Conservation (phyloP, 148 eudicot genomes). For the Rheum nobile region DNA sequence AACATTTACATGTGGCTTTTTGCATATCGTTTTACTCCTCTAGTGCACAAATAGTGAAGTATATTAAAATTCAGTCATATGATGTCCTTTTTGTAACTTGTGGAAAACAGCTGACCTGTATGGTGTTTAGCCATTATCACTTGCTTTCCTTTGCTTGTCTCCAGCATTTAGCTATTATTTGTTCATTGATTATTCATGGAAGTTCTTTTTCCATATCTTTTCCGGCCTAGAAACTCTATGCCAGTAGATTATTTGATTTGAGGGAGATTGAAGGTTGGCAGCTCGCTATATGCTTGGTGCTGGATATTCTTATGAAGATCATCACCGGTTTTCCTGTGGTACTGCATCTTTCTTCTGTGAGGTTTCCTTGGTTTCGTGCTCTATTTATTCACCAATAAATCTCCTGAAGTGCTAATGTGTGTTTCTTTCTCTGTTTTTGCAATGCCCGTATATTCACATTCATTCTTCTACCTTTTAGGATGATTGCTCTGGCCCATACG, state of each 20-base stretch:
- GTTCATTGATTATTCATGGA: not conserved
- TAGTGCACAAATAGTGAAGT: not conserved
- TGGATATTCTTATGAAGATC: slow-evolving; percentile 57
- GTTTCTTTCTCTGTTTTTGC: not conserved
- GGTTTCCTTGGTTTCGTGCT: not conserved
- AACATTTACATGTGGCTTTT: not conserved
- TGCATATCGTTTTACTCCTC: not conserved
- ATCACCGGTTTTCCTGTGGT: slow-evolving; percentile 59
- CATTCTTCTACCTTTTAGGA: slow-evolving; percentile 40
- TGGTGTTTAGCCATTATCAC: not conserved
- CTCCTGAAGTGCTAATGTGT: not conserved
- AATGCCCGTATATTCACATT: not conserved
- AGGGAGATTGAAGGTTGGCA: slow-evolving; percentile 79
- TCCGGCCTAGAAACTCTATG: slow-evolving; percentile 47
- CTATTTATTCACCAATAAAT: not conserved
- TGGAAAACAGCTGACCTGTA: not conserved
- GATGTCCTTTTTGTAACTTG: not conserved
- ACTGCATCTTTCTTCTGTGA: not conserved
- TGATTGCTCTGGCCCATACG: slow-evolving; percentile 35
- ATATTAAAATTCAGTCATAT: not conserved
- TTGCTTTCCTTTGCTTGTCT: slow-evolving; percentile 1
- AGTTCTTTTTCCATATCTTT: not conserved
- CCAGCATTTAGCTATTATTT: not conserved
- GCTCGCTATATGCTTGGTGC: slow-evolving; percentile 45
- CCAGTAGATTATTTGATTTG: slow-evolving; percentile 61